A percentile compares a stretch with the other conserved stretches of the same genome.
phyloP scores from a whole-genome alignment of 805 yeast genomes.

The Metschnikowia reukaufii region DNA sequence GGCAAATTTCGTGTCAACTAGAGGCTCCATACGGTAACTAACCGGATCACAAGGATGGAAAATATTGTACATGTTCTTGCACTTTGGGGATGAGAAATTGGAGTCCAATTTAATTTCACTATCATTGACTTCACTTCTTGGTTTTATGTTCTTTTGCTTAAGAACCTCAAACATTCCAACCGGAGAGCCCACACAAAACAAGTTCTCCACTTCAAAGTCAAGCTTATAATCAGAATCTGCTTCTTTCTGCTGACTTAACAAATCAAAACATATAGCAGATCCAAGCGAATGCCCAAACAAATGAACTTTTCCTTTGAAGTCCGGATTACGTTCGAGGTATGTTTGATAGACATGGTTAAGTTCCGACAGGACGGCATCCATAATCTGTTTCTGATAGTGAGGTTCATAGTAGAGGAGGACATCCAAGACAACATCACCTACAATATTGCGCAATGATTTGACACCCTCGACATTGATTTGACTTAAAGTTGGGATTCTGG shows the following conservation, averaged over 20 bases:
- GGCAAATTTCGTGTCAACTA: conserved; percentile 53
- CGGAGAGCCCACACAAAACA: conserved; percentile 87
- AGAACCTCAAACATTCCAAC: conserved; percentile 81
- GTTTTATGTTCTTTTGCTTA: conserved; percentile 57
- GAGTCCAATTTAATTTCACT: conserved; percentile 11
- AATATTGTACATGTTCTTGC: conserved; percentile 71
- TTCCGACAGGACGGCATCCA: conserved; percentile 58
- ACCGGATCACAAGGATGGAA: conserved; percentile 93
- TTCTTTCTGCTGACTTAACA: conserved; percentile 51
- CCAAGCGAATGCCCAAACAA: conserved; percentile 92
- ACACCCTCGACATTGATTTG: conserved; percentile 80
- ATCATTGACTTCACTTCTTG: conserved; percentile 30
- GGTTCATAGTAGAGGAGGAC: conserved; percentile 76
- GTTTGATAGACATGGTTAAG: conserved; percentile 61
- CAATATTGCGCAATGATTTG: conserved; percentile 67
- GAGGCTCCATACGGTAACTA: conserved; percentile 86
- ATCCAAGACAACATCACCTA: conserved; percentile 88
- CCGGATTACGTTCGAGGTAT: conserved; percentile 64
- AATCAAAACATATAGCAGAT: conserved; percentile 78
- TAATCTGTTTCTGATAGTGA: conserved; percentile 58
- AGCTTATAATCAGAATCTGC: conserved; percentile 37
- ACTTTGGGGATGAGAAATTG: conserved; percentile 49
- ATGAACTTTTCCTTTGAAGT: conserved; percentile 78
- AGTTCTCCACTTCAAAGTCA: conserved; percentile 69
- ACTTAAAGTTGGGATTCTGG: conserved; percentile 58